Percentiles rank a stretch among this genome's conserved stretches.
These are phyloP conservation scores for Lasiosphaeria hispida DNA, from an alignment of 495 filamentous ascomycete genomes.

Conservation along the genomic window DNA sequence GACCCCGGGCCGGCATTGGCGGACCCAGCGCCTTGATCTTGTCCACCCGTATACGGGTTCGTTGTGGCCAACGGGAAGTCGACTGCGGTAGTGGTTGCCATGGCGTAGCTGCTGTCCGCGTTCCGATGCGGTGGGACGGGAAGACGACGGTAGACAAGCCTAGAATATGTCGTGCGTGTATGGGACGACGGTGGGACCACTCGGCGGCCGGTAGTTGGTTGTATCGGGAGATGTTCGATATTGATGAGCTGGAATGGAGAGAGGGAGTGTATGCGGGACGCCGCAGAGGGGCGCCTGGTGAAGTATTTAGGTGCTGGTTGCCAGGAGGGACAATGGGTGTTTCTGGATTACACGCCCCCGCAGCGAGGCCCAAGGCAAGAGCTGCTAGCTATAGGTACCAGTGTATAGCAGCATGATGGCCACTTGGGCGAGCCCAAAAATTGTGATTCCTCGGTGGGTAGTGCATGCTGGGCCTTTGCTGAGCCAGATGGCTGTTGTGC, in stretches of 20 bases:
- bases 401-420: background rate
- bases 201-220: background rate
- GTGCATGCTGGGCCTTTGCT: too few relatives aligned
- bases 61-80: constrained; percentile 41
- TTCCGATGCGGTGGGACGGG: background rate
- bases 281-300: background rate
- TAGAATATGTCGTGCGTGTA: constrained; percentile 1
- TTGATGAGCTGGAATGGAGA: background rate
- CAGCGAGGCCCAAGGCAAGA: background rate
- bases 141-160: background rate
- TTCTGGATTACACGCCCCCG: background rate
- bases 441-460: constrained; percentile 6
- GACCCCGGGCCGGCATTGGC: constrained; percentile 18
- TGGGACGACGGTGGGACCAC: constrained; percentile 9
- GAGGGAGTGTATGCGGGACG: background rate
- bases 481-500: background rate
- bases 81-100: constrained; percentile 15
- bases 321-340: background rate
- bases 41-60: constrained; percentile 23
- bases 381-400: background rate
- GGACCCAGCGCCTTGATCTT: constrained; percentile 6
- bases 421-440: background rate
- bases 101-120: constrained; percentile 11
- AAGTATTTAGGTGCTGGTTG: constrained; percentile 1
- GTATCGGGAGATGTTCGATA: background rate